Conservation (phyloP, 345 rosid genomes). For the Acer campestre region DNA sequence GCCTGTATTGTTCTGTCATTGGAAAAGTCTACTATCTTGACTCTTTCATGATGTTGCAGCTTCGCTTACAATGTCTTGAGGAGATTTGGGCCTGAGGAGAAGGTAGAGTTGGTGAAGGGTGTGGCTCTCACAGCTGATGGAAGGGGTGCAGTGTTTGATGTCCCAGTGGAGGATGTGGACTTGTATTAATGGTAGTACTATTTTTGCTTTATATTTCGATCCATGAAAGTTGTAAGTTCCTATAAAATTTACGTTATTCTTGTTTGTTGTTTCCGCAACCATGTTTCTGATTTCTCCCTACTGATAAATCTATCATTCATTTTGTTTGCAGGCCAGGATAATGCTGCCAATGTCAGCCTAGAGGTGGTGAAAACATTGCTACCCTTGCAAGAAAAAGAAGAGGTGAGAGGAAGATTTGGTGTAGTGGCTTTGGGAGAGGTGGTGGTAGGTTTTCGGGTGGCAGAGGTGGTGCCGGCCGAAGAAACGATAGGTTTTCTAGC, state of each 20-base stretch:
- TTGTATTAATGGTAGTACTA: conserved; percentile 58
- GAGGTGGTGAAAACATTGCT: conserved; percentile 72
- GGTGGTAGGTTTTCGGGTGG: conserved; percentile 41
- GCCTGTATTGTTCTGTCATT: background rate
- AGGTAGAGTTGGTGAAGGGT: conserved; percentile 79
- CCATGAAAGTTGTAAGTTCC: background rate
- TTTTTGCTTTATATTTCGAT: background rate
- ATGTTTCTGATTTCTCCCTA: background rate
- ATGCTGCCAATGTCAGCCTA: conserved; percentile 66
- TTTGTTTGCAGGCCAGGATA: conserved; percentile 51
- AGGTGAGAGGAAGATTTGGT: conserved; percentile 65
- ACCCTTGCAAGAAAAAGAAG: conserved; percentile 69
- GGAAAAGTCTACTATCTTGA: background rate
- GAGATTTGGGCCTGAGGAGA: conserved; percentile 91
- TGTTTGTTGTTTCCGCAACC: background rate
- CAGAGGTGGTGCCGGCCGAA: conserved; percentile 39
- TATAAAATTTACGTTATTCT: background rate
- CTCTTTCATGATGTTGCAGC: conserved; percentile 35
- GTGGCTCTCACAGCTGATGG: conserved; percentile 76
- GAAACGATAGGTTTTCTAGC: conserved; percentile 40
- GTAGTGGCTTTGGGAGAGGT: conserved; percentile 35
- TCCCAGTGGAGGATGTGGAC: conserved; percentile 61
- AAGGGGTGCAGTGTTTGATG: conserved; percentile 87
- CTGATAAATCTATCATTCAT: background rate
- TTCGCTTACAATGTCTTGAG: conserved; percentile 64